Evolutionary conservation across 257 asterid genomes (phyloP).

Genomic region (Solanum pinnatisectum): DNA sequence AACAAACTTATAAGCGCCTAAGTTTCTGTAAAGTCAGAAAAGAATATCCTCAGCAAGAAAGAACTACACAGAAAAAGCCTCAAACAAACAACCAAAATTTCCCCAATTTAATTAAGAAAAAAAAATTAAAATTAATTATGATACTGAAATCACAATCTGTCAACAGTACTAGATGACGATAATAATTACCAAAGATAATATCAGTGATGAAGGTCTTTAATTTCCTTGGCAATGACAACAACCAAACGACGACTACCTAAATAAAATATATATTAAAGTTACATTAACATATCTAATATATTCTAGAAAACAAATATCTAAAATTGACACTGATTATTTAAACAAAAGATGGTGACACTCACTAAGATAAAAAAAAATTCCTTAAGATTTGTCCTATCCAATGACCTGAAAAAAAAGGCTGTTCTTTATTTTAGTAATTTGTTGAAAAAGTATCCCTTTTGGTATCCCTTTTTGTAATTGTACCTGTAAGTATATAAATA

Average conservation of each 20-base stretch:
- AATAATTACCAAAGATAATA: neutral
- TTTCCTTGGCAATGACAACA: conserved; percentile 11
- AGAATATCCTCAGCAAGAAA: conserved; percentile 13
- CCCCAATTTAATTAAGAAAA: neutral
- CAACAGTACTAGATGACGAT: conserved; percentile 2
- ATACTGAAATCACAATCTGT: neutral
- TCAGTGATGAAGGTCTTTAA: neutral
- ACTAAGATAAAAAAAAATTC: conserved; percentile 19
- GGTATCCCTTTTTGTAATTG: neutral
- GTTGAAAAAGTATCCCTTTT: neutral
- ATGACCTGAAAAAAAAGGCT: conserved; percentile 11
- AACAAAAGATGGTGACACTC: conserved; percentile 26
- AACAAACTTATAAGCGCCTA: neutral
- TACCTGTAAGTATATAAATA: neutral
- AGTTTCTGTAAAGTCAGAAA: conserved; percentile 9
- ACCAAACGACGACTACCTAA: conserved; percentile 16
- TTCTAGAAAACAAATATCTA: neutral
- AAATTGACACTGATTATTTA: conserved; percentile 1
- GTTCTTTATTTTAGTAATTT: neutral
- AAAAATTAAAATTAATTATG: neutral
- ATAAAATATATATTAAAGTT: neutral
- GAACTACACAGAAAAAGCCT: conserved; percentile 17
- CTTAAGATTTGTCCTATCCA: conserved; percentile 13
- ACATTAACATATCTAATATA: neutral
- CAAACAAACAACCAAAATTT: conserved; percentile 8